A percentile compares a stretch with the other conserved stretches of the same genome.
phyloP scores from a whole-genome alignment of 2,329 filamentous ascomycete species.

The Ambrosiella cleistominuta region DNA sequence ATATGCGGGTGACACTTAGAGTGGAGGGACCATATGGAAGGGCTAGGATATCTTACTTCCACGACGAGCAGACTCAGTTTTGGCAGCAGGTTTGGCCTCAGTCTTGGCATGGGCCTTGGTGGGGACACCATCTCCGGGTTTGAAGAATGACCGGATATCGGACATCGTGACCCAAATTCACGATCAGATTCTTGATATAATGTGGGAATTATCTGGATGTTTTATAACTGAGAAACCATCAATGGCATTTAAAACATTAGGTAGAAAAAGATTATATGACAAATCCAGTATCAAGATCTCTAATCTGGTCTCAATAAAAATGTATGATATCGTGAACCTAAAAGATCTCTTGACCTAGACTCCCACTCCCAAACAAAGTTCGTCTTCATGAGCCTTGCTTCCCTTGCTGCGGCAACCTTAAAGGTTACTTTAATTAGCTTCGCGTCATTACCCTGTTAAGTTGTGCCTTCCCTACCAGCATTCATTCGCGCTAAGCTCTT shows the following conservation, averaged over 20 bases:
- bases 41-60: slow-evolving; percentile 23
- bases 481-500: background rate
- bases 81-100: slow-evolving; percentile 27
- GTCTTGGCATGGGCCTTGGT: slow-evolving; percentile 31
- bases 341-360: background rate
- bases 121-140: slow-evolving; percentile 45
- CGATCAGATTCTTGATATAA: background rate
- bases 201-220: background rate
- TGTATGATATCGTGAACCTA: no score
- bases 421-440: slow-evolving; percentile 9
- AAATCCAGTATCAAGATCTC: no score
- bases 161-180: slow-evolving; percentile 19
- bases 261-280: no score
- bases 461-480: background rate
- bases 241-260: no score
- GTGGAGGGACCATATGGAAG: background rate
- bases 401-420: background rate
- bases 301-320: no score
- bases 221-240: background rate
- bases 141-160: slow-evolving; percentile 86
- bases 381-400: background rate
- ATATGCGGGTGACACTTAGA: background rate
- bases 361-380: background rate
- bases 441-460: slow-evolving; percentile 6
- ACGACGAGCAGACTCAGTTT: slow-evolving; percentile 20